Evolutionary conservation across 1,284 basidiomycete genomes (phyloP).

Genomic region (Pseudozyma thailandica): DNA sequence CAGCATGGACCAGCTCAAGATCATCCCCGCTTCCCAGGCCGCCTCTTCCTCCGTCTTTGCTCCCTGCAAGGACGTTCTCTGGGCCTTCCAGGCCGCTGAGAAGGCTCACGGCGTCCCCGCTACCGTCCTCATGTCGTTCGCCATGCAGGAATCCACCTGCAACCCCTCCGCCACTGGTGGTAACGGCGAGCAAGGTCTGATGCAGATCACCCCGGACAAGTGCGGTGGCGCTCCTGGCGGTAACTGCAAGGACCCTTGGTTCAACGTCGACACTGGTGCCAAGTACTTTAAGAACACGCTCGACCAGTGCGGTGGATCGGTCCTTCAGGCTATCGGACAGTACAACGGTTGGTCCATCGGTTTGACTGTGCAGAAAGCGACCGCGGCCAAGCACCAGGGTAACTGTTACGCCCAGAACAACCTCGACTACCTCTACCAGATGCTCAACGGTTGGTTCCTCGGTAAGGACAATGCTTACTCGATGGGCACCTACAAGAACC

Average conservation of each 20-base stretch:
- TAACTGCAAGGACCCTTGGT: conserved; percentile 50
- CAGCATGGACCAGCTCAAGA: conserved; percentile 45
- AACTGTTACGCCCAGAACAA: conserved; percentile 58
- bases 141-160: conserved; percentile 61
- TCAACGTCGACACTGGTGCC: conserved; percentile 54
- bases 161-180: conserved; percentile 50
- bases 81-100: conserved; percentile 49
- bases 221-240: conserved; percentile 50
- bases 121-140: conserved; percentile 56
- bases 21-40: conserved; percentile 37
- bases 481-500: conserved; percentile 45
- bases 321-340: conserved; percentile 47
- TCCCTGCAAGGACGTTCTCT: conserved; percentile 45
- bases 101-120: conserved; percentile 46
- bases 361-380: conserved; percentile 42
- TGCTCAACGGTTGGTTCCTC: conserved; percentile 57
- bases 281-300: conserved; percentile 53
- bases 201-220: conserved; percentile 63
- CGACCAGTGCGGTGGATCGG: conserved; percentile 36
- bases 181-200: conserved; percentile 59
- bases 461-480: conserved; percentile 41
- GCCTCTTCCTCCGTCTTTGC: conserved; percentile 43
- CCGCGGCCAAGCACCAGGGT: conserved; percentile 35
- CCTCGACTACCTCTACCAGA: conserved; percentile 57
- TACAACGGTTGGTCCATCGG: conserved; percentile 60